Evolutionary conservation across 2,329 filamentous ascomycete species (phyloP), one percentile per base, ranked within the genome.

Genomic region (Drechslerella stenobrocha): DNA sequence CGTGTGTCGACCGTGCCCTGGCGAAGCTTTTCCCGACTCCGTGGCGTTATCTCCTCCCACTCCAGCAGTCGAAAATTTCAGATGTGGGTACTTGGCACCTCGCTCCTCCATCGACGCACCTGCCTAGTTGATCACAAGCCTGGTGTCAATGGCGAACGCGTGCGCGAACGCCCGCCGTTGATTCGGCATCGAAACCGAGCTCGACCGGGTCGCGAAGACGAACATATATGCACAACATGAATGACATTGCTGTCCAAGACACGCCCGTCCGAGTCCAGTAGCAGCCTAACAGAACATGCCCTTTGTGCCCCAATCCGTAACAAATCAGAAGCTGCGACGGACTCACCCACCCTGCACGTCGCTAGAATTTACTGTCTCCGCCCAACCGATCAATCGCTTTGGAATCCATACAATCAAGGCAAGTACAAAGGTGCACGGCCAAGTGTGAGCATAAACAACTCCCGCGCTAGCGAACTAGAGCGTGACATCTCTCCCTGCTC

Each of bases 71-170:
- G 37, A 52, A 65, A 58, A 53, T 40, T 47, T 34, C 20, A 40
- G 32, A 35, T 35, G 44, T 32, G n/a, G n/a, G n/a, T n/a, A n/a
- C 52, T 46, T 45, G 26, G 37, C 35, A 32, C 35, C 37, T 18
- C 35, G 56, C 42, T 23, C 26, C 53, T 52, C 53, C 53, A 48
- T 45, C 40, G 47, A 45, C 52, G 30, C 61, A 59, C 61, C 61
- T 66, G 53, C 61, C 61, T 66, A 50, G 40, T 66, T 34, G 22
- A 52, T 66, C 61, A 35, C 52, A 42, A 34, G 47, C 44, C 53
- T 42, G 47, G 53, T 58, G 59, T 66, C 60, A 45, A 37, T 37
- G 26, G 23, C 46, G 34, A 30, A 34, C 28, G 47, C 61, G 61
- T 66, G 61, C 61, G n/a, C 8, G 22, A 24, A 53, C 48, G 20